phyloP scores from a whole-genome alignment of 306 rosid species.

The Dalbergia cochinchinensis region DNA sequence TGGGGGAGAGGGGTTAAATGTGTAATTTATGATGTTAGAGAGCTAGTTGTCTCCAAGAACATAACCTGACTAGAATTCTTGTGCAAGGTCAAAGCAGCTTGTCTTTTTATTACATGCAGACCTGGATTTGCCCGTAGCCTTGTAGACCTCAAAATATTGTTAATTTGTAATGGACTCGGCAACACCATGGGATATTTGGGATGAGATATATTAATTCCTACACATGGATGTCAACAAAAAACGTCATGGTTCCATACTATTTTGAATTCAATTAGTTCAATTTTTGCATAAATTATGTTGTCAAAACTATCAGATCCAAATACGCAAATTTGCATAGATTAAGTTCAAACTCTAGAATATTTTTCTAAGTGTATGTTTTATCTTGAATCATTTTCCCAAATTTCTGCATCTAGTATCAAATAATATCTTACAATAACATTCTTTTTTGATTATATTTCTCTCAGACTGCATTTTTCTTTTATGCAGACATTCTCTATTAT shows the following conservation, averaged over 20 bases:
- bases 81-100: neutral
- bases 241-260: constrained; percentile 3
- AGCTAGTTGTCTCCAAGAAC: constrained; percentile 23
- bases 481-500: neutral
- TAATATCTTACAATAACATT: constrained; percentile 18
- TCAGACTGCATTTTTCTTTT: neutral
- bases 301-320: neutral
- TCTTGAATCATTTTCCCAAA: neutral
- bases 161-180: constrained; percentile 10
- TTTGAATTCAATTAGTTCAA: constrained; percentile 2
- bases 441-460: constrained; percentile 13
- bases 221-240: constrained; percentile 11
- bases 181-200: neutral
- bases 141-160: too few relatives aligned
- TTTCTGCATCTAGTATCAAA: constrained; percentile 8
- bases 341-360: too few relatives aligned
- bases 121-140: constrained; percentile 1
- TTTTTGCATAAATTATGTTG: neutral
- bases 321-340: too few relatives aligned
- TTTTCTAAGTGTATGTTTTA: neutral
- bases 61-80: constrained; percentile 17
- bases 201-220: neutral
- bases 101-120: neutral
- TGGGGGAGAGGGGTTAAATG: constrained; percentile 11
- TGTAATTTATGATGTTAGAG: constrained; percentile 19